phyloP scores from a whole-genome alignment of 306 rosid species.

The Hippophae tibetana region DNA sequence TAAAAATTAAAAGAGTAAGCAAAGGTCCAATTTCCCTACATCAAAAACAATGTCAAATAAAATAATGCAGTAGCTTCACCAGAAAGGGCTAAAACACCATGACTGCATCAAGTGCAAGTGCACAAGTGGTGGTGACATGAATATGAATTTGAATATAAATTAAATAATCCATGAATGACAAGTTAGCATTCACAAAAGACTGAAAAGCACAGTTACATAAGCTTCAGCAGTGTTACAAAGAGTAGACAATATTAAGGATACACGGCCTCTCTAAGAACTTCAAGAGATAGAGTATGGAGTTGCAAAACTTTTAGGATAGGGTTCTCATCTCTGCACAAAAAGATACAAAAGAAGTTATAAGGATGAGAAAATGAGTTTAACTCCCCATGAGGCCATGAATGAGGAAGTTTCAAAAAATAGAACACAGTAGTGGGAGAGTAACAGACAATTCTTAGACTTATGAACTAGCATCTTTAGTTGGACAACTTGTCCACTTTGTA shows the following conservation, averaged over 20 bases:
- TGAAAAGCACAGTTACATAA: slow-evolving; percentile 2
- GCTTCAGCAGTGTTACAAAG: slow-evolving; percentile 18
- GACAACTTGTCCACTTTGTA: no score
- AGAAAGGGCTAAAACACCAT: no score
- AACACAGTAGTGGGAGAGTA: no score
- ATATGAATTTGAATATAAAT: slow-evolving; percentile 8
- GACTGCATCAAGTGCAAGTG: neutral
- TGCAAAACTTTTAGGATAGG: slow-evolving; percentile 45
- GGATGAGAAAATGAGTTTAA: slow-evolving; percentile 5
- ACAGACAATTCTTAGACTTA: no score
- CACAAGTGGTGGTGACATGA: neutral
- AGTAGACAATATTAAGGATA: slow-evolving; percentile 54
- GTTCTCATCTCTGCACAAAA: slow-evolving; percentile 57
- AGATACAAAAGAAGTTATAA: slow-evolving; percentile 14
- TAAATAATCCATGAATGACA: neutral
- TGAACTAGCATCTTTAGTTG: no score
- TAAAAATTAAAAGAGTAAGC: neutral
- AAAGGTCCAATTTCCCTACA: slow-evolving; percentile 1
- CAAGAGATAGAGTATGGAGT: slow-evolving; percentile 77
- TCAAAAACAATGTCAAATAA: neutral
- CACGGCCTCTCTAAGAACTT: slow-evolving; percentile 93
- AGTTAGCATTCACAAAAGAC: slow-evolving; percentile 3
- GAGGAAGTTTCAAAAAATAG: no score
- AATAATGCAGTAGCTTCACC: neutral
- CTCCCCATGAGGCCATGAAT: slow-evolving; percentile 3